Evolutionary conservation across 2,329 filamentous ascomycete genomes (phyloP).

Genomic region (Alternaria incomplexa): DNA sequence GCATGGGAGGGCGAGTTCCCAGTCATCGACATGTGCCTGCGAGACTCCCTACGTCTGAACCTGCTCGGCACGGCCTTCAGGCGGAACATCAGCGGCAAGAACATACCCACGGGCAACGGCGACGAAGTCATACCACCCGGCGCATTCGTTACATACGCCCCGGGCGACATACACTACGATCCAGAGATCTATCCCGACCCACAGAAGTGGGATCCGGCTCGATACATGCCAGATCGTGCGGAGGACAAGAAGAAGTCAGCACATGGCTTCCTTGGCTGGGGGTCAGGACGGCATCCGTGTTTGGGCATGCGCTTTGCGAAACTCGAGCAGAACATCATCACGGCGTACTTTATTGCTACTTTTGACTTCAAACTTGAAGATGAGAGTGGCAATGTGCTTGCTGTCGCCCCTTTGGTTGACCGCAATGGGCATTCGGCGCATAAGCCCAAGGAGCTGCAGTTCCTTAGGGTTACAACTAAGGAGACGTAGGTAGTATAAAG

Average conservation of each 20-base stretch:
- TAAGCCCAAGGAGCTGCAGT: conserved; percentile 48
- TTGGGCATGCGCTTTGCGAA: conserved; percentile 58
- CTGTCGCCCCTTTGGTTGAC: conserved; percentile 42
- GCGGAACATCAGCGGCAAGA: conserved; percentile 56
- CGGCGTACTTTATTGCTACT: conserved; percentile 56
- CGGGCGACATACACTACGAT: conserved; percentile 59
- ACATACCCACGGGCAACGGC: conserved; percentile 54
- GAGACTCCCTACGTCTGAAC: conserved; percentile 61
- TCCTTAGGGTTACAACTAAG: conserved; percentile 49
- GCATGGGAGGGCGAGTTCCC: conserved; percentile 65
- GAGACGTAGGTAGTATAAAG: conserved; percentile 16
- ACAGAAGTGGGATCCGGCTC: conserved; percentile 56
- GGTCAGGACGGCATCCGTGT: conserved; percentile 53
- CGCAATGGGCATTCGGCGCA: conserved; percentile 49
- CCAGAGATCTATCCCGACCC: conserved; percentile 58
- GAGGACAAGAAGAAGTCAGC: conserved; percentile 54
- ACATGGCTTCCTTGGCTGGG: conserved; percentile 49
- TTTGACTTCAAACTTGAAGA: conserved; percentile 58
- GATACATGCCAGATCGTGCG: conserved; percentile 56
- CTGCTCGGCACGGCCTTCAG: conserved; percentile 58
- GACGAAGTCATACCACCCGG: conserved; percentile 58
- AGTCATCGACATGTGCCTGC: conserved; percentile 58
- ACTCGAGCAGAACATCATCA: conserved; percentile 59
- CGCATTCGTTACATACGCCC: conserved; percentile 54
- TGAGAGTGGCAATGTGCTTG: conserved; percentile 42